phyloP scores from a whole-genome alignment of 768 basidiomycete genomes.

The Termitomyces sp. region DNA sequence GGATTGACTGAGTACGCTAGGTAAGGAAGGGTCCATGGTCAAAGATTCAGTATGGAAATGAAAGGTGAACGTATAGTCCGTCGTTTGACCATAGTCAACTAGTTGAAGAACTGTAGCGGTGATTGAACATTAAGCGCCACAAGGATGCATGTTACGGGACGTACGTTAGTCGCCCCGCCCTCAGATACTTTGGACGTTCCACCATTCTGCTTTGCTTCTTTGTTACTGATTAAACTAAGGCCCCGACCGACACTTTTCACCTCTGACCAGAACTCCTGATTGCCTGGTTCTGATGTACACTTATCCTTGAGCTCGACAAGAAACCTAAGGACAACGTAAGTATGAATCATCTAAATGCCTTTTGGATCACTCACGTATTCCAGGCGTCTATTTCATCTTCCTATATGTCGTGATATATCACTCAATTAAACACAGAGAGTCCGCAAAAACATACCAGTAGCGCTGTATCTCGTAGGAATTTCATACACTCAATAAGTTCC shows the following conservation, averaged over 20 bases:
- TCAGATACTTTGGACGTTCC: slow-evolving; percentile 56
- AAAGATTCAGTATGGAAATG: background rate
- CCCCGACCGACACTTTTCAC: slow-evolving; percentile 44
- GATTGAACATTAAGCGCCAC: background rate
- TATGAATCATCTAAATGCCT: background rate
- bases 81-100: background rate
- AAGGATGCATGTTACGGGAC: slow-evolving; percentile 10
- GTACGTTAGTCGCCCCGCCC: slow-evolving; percentile 47
- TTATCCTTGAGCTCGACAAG: slow-evolving; percentile 50
- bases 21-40: no score
- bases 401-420: slow-evolving; percentile 23
- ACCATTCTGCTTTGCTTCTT: slow-evolving; percentile 57
- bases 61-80: background rate
- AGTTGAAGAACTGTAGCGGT: background rate
- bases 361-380: slow-evolving; percentile 52
- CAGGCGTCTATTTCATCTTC: slow-evolving; percentile 83
- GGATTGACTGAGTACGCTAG: background rate
- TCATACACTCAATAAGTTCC: slow-evolving; percentile 74
- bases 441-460: slow-evolving; percentile 42
- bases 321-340: slow-evolving; percentile 40
- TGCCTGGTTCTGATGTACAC: slow-evolving; percentile 53
- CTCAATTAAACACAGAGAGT: background rate
- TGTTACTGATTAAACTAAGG: slow-evolving; percentile 57
- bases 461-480: slow-evolving; percentile 58
- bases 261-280: slow-evolving; percentile 62